These are phyloP conservation scores for Yarrowia phangngaensis DNA, from an alignment of 805 yeast genomes.

Conservation along the genomic window DNA sequence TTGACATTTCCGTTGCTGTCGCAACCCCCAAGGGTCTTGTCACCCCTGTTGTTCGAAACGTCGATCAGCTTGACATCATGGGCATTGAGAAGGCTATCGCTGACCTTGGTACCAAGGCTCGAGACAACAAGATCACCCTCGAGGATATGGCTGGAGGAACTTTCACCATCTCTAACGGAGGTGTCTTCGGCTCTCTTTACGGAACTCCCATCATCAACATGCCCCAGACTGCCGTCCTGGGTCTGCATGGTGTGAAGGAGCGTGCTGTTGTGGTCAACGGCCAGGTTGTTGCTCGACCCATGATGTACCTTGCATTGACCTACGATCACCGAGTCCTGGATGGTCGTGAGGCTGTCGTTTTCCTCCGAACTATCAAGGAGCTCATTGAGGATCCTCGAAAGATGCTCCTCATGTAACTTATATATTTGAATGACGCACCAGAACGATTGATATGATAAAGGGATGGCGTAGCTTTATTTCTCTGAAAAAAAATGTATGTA, in stretches of 20 bases:
- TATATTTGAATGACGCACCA: conserved; percentile 25
- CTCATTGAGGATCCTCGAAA: conserved; percentile 98
- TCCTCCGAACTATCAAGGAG: conserved; percentile 94
- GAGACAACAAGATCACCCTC: conserved; percentile 91
- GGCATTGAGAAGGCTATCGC: conserved; percentile 87
- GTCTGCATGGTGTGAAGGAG: conserved; percentile 95
- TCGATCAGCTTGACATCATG: conserved; percentile 81
- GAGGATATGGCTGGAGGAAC: conserved; percentile 99
- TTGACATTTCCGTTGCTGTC: conserved; percentile 93
- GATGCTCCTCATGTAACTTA: conserved; percentile 60
- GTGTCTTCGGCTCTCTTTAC: conserved; percentile 94
- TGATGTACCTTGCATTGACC: conserved; percentile 98
- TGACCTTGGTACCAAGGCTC: conserved; percentile 81
- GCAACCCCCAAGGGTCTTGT: conserved; percentile 99
- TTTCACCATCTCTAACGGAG: conserved; percentile 98
- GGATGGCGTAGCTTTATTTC: too few relatives aligned
- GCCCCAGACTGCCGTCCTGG: conserved; percentile 98
- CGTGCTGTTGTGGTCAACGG: conserved; percentile 97
- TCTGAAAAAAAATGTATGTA: too few relatives aligned
- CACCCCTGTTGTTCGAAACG: conserved; percentile 96
- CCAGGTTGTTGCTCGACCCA: conserved; percentile 93
- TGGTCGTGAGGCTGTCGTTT: conserved; percentile 98
- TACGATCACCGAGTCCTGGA: conserved; percentile 97
- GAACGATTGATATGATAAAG: conserved; percentile 4
- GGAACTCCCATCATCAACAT: conserved; percentile 98